Evolutionary conservation across 2,329 filamentous ascomycete species (phyloP).

Genomic region (Trichophyton simii): DNA sequence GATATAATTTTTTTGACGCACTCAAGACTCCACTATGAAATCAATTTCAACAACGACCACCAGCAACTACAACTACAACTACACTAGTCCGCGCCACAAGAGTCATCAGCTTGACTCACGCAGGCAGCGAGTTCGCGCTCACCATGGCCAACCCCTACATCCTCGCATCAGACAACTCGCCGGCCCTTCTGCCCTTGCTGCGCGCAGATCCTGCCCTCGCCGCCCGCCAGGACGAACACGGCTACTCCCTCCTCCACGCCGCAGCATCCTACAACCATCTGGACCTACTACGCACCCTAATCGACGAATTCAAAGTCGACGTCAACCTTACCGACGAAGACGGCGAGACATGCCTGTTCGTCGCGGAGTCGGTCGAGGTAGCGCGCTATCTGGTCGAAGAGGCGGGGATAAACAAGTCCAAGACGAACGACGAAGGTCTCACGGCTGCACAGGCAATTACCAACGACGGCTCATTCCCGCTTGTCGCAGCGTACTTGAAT

Average conservation of each 20-base stretch:
- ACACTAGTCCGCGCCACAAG: slow-evolving; percentile 5
- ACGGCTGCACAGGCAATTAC: slow-evolving; percentile 72
- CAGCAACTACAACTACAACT: not conserved
- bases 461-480: slow-evolving; percentile 63
- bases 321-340: slow-evolving; percentile 81
- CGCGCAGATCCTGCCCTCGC: slow-evolving; percentile 63
- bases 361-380: slow-evolving; percentile 68
- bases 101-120: not conserved
- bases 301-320: slow-evolving; percentile 64
- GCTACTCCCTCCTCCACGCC: slow-evolving; percentile 88
- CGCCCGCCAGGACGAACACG: slow-evolving; percentile 70
- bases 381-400: slow-evolving; percentile 74
- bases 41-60: too few relatives aligned
- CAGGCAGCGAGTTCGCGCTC: not conserved
- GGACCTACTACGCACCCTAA: slow-evolving; percentile 61
- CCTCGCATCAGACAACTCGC: slow-evolving; percentile 69
- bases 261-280: slow-evolving; percentile 85
- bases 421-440: slow-evolving; percentile 60
- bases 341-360: slow-evolving; percentile 85
- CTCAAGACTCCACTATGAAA: too few relatives aligned
- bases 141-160: slow-evolving; percentile 42
- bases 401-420: slow-evolving; percentile 54
- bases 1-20: too few relatives aligned
- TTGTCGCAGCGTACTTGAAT: slow-evolving; percentile 60
- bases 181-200: slow-evolving; percentile 61